These are phyloP conservation scores for Rhododendron kiyosumense DNA, from an alignment of 148 eudicot species.

Conservation along the genomic window DNA sequence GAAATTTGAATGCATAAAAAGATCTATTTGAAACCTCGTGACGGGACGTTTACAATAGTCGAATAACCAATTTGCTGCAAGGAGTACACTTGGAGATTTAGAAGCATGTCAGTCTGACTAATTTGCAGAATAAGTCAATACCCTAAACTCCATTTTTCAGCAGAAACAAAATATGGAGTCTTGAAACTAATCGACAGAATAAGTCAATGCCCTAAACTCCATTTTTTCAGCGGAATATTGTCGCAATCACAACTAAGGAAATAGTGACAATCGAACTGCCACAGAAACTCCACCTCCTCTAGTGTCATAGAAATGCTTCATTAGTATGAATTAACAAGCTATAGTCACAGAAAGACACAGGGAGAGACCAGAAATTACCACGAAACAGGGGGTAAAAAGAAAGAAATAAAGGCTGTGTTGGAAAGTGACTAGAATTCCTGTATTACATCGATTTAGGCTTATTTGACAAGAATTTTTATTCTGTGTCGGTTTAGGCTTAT, in stretches of 20 bases:
- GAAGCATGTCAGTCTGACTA: background rate
- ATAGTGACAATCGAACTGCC: background rate
- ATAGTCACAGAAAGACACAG: background rate
- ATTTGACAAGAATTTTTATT: too few relatives aligned
- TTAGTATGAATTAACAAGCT: background rate
- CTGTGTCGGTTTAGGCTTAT: too few relatives aligned
- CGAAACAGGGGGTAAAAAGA: background rate
- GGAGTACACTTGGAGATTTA: background rate
- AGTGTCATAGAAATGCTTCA: background rate
- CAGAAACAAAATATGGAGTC: background rate
- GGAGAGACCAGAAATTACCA: background rate
- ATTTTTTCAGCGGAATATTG: background rate
- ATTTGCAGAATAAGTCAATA: background rate
- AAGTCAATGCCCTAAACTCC: background rate
- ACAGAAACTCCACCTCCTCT: background rate
- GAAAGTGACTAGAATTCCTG: too few relatives aligned
- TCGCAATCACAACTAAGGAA: background rate
- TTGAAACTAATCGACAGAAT: background rate
- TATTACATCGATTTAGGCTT: too few relatives aligned
- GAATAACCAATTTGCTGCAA: background rate
- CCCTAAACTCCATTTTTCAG: background rate
- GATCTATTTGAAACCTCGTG: background rate
- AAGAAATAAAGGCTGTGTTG: background rate
- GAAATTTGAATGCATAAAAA: background rate
- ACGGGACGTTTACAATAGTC: background rate